phyloP scores from a whole-genome alignment of 495 filamentous ascomycete species.

The Terfezia boudieri region DNA sequence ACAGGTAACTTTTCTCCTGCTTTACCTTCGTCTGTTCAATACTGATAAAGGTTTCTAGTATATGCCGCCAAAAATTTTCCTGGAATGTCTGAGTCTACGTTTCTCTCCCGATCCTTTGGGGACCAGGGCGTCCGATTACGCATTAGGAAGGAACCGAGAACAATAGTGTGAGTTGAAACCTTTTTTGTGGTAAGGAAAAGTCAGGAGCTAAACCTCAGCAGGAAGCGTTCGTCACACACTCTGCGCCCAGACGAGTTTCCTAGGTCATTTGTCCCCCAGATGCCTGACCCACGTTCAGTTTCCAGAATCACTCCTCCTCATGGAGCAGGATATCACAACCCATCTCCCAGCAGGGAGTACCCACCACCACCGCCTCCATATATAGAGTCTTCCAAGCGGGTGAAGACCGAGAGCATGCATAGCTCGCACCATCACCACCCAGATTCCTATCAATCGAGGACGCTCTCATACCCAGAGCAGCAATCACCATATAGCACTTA shows the following conservation, averaged over 20 bases:
- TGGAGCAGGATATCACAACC: conserved; percentile 1
- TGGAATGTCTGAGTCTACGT: conserved; percentile 77
- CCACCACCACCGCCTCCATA: conserved; percentile 4
- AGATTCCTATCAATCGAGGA: background rate
- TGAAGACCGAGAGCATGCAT: conserved; percentile 12
- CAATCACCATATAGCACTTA: conserved; percentile 13
- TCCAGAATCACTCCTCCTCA: background rate
- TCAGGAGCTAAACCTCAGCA: conserved; percentile 2
- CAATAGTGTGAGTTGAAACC: conserved; percentile 23
- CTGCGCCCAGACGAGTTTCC: conserved; percentile 18
- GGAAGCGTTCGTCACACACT: conserved; percentile 15
- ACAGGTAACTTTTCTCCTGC: conserved; percentile 28
- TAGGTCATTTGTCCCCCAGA: conserved; percentile 9
- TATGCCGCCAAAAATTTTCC: conserved; percentile 58
- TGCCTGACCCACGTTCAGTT: conserved; percentile 10
- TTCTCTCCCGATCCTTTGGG: conserved; percentile 75
- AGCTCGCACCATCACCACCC: conserved; percentile 9
- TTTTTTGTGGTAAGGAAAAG: background rate
- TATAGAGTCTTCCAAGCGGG: conserved; percentile 12
- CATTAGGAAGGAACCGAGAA: conserved; percentile 64
- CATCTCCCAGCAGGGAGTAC: conserved; percentile 5
- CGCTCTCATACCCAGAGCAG: conserved; percentile 3
- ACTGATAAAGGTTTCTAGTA: conserved; percentile 25
- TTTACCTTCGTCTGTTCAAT: background rate
- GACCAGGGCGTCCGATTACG: conserved; percentile 85